phyloP scores from a whole-genome alignment of 495 filamentous ascomycete genomes.

The Saxophila tyrrhenica region DNA sequence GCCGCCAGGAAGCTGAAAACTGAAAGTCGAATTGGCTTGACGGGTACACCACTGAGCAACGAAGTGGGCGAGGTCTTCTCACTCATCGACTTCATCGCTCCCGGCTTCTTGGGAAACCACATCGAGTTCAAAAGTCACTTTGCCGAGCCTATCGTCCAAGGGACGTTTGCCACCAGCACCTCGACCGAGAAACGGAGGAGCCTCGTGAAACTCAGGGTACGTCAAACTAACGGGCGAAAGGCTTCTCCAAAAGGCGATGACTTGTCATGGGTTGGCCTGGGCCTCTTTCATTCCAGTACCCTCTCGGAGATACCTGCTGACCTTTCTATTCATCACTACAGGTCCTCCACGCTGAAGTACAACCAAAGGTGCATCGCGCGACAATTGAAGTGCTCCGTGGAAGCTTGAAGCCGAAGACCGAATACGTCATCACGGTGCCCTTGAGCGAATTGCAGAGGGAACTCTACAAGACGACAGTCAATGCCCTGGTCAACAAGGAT shows the following conservation, averaged over 20 bases:
- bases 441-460: conserved; percentile 53
- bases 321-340: conserved; percentile 40
- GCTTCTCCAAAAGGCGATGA: not conserved
- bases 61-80: conserved; percentile 70
- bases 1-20: conserved; percentile 49
- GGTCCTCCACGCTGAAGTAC: conserved; percentile 58
- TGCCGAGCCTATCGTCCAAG: conserved; percentile 58
- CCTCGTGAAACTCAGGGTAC: too few species aligned
- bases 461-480: conserved; percentile 52
- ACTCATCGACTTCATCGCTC: conserved; percentile 82
- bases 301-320: not conserved
- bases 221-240: not conserved
- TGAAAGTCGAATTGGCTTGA: conserved; percentile 68
- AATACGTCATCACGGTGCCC: conserved; percentile 68
- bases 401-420: conserved; percentile 59
- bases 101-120: conserved; percentile 57
- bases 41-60: conserved; percentile 78
- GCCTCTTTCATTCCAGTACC: not conserved
- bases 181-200: conserved; percentile 41
- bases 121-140: conserved; percentile 58
- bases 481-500: conserved; percentile 4
- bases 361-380: conserved; percentile 67
- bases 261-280: not conserved
- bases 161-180: conserved; percentile 54
- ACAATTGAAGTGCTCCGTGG: conserved; percentile 54